Conservation (phyloP, 23 red algal species). For the Gracilariopsis chorda region DNA sequence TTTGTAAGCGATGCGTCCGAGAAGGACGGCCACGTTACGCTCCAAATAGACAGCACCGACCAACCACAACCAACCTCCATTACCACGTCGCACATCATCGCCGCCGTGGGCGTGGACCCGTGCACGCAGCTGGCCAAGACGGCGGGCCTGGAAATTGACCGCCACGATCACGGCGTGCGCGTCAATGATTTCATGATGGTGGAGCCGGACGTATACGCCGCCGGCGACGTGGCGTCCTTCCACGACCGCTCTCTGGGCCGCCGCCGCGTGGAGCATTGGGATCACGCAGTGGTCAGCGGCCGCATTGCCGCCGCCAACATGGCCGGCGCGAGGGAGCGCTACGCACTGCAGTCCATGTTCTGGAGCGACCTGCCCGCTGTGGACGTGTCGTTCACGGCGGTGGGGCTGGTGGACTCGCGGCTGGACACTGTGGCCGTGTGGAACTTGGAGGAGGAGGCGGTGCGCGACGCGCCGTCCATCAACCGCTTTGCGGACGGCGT, state of each 20-base stretch:
- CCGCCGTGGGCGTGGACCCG: constrained; percentile 71
- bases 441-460: constrained; percentile 14
- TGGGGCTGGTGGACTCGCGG: constrained; percentile 54
- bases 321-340: constrained; percentile 34
- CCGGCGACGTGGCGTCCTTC: constrained; percentile 83
- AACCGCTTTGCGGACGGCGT: constrained; percentile 28
- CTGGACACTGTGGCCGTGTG: constrained; percentile 68
- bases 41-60: constrained; percentile 51
- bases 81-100: constrained; percentile 39
- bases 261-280: constrained; percentile 86
- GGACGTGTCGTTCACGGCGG: constrained; percentile 64
- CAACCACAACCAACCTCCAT: constrained; percentile 28
- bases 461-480: background rate
- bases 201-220: constrained; percentile 64
- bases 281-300: constrained; percentile 81
- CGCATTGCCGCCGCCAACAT: constrained; percentile 73
- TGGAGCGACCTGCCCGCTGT: constrained; percentile 77
- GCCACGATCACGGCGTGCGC: constrained; percentile 41
- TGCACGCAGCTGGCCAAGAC: constrained; percentile 45
- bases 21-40: background rate
- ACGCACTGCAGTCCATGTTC: constrained; percentile 81
- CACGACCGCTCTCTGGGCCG: constrained; percentile 69
- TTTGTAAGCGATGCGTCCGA: constrained; percentile 35
- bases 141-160: constrained; percentile 75
- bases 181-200: constrained; percentile 83